A percentile compares a stretch with the other conserved stretches of the same genome.
Evolutionary conservation across 2,329 filamentous ascomycete genomes (phyloP).

Genomic region (Colletotrichum noveboracense): DNA sequence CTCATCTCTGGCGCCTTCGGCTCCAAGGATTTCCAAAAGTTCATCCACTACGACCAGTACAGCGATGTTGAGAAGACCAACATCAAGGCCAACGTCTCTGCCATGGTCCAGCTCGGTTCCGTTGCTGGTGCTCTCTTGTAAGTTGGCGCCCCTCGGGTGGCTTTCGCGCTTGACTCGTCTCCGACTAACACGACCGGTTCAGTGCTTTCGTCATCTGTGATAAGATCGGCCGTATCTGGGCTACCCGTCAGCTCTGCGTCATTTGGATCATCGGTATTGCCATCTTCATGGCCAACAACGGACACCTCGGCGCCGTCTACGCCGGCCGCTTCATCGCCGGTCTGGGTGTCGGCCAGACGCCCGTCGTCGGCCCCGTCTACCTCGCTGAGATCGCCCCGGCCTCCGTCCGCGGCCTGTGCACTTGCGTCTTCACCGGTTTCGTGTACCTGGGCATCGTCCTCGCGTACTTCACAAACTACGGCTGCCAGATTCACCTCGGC

Average conservation of each 20-base stretch:
- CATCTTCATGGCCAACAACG: constrained; percentile 63
- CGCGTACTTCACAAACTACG: constrained; percentile 78
- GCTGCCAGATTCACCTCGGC: constrained; percentile 54
- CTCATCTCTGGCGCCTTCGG: constrained; percentile 76
- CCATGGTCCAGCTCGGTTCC: constrained; percentile 82
- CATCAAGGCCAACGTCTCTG: constrained; percentile 77
- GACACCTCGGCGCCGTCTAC: constrained; percentile 62
- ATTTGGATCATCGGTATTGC: constrained; percentile 64
- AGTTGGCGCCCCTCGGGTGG: constrained; percentile 15
- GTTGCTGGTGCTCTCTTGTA: constrained; percentile 71
- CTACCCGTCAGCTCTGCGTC: constrained; percentile 61
- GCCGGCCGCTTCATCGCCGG: constrained; percentile 71
- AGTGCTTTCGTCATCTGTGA: constrained; percentile 66
- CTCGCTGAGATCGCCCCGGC: constrained; percentile 75
- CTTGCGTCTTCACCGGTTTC: constrained; percentile 56
- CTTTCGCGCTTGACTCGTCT: not conserved
- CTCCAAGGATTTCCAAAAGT: constrained; percentile 65
- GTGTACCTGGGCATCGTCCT: constrained; percentile 82
- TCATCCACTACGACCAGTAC: constrained; percentile 63
- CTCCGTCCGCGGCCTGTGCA: constrained; percentile 74
- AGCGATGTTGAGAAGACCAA: constrained; percentile 61
- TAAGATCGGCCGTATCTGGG: constrained; percentile 67
- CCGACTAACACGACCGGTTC: not conserved
- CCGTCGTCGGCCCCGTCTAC: constrained; percentile 73
- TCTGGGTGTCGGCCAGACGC: constrained; percentile 69